Base-by-base conservation (phyloP, 805 yeast genomes). In the Scheffersomyces spartinae region DNA sequence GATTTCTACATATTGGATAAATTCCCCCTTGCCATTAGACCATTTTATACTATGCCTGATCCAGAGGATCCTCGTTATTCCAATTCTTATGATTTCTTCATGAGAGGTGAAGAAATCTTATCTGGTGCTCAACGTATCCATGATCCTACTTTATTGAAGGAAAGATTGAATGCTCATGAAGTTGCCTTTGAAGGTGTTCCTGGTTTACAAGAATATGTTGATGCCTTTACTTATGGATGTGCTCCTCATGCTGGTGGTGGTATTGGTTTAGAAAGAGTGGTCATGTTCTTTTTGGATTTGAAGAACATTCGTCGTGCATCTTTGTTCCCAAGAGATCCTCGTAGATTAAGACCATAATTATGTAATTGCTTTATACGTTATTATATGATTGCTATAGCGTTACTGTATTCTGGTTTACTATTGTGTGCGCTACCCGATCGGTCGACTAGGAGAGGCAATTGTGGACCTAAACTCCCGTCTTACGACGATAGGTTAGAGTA, bases 171-270 rank as follows among this genome's bases (percentile, higher is more conserved):
- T 25, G 79, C 67, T 19, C 94, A 80, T 46, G 97, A 71, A 15
- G 74, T 91, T 29, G 82, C 83, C 49, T n/a, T n/a, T n/a, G 82
- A 94, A 31, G 61, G 62, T 32, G 68, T 70, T 32, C 81, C 83
- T 17, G 98, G 97, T 37, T 61, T 88, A 42, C 68, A 69, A 49
- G 97, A 91, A 50, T 91, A 91, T 60, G 77, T 82, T 31, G 88
- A 88, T 36, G 93, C 95, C 10, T 91, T 91, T 66, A 62, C 71
- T 24, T 88, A 78, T 50, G 99, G 97, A 11, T 88, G 96, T 67
- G 79, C 95, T 36, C 98, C 99, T 25, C 99, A 91, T 47, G 99
- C 95, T 18, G 99, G 99, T 54, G 99, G 98, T 64, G 99, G 99
- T 59, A 91, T 91, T 52, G 99, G 99, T 47, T 64, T 91, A 40